Evolutionary conservation across 805 yeast species (phyloP), one percentile per base, ranked within the genome.

Genomic region (Scheffersomyces spartinae): DNA sequence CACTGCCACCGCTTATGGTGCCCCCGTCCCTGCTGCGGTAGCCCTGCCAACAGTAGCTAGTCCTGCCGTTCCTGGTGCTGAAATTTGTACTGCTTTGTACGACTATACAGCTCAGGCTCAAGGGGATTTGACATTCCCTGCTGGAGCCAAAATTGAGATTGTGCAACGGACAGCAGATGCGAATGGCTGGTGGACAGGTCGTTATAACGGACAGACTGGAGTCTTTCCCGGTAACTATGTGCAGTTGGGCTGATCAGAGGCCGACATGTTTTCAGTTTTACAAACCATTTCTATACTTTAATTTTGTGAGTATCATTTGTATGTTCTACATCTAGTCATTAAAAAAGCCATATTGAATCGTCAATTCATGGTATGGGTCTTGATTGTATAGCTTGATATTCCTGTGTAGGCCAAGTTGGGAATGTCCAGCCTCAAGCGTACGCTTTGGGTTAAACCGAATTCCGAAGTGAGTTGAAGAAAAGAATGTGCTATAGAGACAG

Each of bases 161-260:
- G 71, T 85, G 3, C 81, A 84, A 45, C 75, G 83, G 43, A 79
- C 94, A 1, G 63, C 71, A 0, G 95, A 85, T 47, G 67, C 75
- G 27, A 84, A 83, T 42, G 98, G 94, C 5, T 91, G 98, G 98
- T 91, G 98, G 98, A 84, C 95, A 0, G 98, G 98, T 9, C 56
- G 65, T 20, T 58, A 68, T 34, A 82, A 84, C 40, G 96, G 95
- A 6, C 77, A 64, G 31, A 75, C 78, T 31, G 98, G 98, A 31
- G 79, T 76, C 7, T 91, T 93, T 61, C 98, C 98, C 5, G 98
- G 95, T 7, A 91, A 88, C 47, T 91, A 91, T 43, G 98, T 91
- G 15, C 88, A 80, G 48, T 49, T 83, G 38, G 73, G 73, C 29
- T 47, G 4, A 5, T 14, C 23, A 7, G n/a, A 17, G 30, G n/a